Evolutionary conservation across 805 yeast species (phyloP), one percentile per base, ranked within the genome.

Genomic region (Spathaspora boniae): DNA sequence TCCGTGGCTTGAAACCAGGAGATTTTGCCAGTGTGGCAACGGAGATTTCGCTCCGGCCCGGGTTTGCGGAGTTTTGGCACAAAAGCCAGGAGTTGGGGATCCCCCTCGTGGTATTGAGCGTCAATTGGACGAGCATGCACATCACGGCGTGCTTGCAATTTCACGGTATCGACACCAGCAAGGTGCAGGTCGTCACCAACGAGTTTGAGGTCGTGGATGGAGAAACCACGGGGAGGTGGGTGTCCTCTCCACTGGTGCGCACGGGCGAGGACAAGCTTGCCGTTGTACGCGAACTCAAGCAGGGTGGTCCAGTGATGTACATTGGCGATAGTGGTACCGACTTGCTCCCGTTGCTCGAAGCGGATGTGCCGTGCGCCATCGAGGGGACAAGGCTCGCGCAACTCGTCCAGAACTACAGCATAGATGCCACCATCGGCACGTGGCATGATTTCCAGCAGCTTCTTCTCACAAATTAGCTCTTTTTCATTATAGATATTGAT

Each of bases 241-340:
- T 41, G 5, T 26, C 26, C 2, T 8, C 24, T 0, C 21, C 31
- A 1, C 36, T 40, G 6, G 43, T 78, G 4, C 56, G 82, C 14
- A 78, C 82, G 0, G 83, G 81, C 0, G 47, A 51, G 5, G 85
- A 80, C 50, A 80, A 80, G 47, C 52, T 62, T 15, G 41, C 42
- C 1, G 21, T 46, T 15, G 41, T 59, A 1, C 27, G 44, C 5
- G 18, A 29, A 4, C 32, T 58, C 7, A 31, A 35, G 4, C 6
- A 37, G 26, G 16, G 37, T 12, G 52, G 45, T 14, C 44, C 46
- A 0, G 33, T 67, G 1, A 52, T 67, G 16, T 80, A 79, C 46
- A 58, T 79, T 11, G 87, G 87, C 1, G 87, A 80, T 45, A 76
- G 84, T 37, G 48, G 72, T 0, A 78, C 84, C 0, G 87, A 80